Percentiles rank a stretch among this genome's conserved stretches.
These are phyloP conservation scores for Mycena latifolia DNA, from an alignment of 768 basidiomycete species.

Conservation along the genomic window DNA sequence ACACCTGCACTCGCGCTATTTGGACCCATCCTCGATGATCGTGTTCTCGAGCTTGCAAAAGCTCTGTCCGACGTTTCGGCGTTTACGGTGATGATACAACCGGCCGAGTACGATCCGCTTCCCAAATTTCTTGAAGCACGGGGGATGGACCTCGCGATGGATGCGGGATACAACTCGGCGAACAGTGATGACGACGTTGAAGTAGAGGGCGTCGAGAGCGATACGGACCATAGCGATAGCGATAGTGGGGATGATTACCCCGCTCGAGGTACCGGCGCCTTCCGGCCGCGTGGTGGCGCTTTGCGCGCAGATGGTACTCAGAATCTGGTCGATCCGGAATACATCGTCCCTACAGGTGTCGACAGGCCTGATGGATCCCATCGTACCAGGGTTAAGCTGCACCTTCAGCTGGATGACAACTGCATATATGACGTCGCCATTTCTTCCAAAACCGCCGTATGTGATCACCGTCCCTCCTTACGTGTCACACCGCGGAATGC, in stretches of 20 bases:
- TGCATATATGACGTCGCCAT: conserved; percentile 2
- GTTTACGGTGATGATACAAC: conserved; percentile 13
- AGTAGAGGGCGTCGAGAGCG: neutral
- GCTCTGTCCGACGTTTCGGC: neutral
- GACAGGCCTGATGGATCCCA: conserved; percentile 9
- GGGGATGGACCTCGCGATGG: neutral
- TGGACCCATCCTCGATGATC: conserved; percentile 5
- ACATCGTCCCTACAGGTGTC: conserved; percentile 14
- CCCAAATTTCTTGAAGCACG: neutral
- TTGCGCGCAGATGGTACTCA: neutral
- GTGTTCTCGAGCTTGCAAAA: conserved; percentile 13
- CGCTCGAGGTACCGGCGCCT: neutral
- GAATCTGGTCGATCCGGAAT: neutral
- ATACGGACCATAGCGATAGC: neutral
- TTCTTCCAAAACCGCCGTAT: conserved; percentile 3
- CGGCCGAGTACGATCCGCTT: conserved; percentile 6
- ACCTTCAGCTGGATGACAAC: neutral
- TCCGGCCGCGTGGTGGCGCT: conserved; percentile 15
- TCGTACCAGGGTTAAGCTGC: conserved; percentile 8
- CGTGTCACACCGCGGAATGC: too few relatives aligned
- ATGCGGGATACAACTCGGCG: neutral
- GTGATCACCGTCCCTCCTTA: neutral
- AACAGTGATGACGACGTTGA: neutral
- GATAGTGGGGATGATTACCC: neutral
- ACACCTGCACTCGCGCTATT: conserved; percentile 10